Base-by-base conservation (phyloP, 1,139 yeast genomes). In the Candida buenavistaensis region DNA sequence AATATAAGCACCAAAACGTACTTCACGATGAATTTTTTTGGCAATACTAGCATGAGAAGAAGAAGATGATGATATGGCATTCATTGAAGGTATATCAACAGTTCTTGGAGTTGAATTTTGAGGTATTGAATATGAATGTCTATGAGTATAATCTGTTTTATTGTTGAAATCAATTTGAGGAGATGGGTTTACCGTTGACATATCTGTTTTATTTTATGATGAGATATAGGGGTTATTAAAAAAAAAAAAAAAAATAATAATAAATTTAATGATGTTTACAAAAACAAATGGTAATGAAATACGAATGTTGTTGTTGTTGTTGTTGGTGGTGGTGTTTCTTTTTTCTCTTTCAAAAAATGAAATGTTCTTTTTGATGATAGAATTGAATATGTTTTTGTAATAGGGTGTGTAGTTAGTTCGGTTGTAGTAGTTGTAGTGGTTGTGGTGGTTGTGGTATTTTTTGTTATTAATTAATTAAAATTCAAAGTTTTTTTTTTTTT, bases 1-100 rank as follows among this genome's bases (percentile, higher is more conserved):
- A 23, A 86, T 77, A 54, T 90, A 92, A 23, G 86, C 80, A 23
- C 97, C 97, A 55, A 92, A 89, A 28, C 90, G 70, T 40, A 78
- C 81, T 50, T 78, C 82, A 34, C 80, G 59, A 39, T 76, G 80
- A 5, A 63, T 51, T 25, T 65, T 45, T 41, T 47, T 47, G 13
- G 43, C 42, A 13, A 43, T 30, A 12, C 30, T 27, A 4, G 45
- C 32, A 15, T 35, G 35, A 10, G 25, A 28, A 14, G 28, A 11
- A 14, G 26, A 14, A 6, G 37, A 24, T 8, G 31, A 9, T 11
- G 35, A 28, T 15, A 31, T 27, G 10, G 28, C n/a, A 16, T 25
- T 22, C 28, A 31, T 25, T 19, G 30, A 23, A 10, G 41, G 34
- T 23, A 32, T 33, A n/a, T 27, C 30, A 8, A 30, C 28, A 30